Evolutionary conservation across 2,329 filamentous ascomycete species (phyloP), one percentile per base, ranked within the genome.

Genomic region (Talaromyces islandicus): DNA sequence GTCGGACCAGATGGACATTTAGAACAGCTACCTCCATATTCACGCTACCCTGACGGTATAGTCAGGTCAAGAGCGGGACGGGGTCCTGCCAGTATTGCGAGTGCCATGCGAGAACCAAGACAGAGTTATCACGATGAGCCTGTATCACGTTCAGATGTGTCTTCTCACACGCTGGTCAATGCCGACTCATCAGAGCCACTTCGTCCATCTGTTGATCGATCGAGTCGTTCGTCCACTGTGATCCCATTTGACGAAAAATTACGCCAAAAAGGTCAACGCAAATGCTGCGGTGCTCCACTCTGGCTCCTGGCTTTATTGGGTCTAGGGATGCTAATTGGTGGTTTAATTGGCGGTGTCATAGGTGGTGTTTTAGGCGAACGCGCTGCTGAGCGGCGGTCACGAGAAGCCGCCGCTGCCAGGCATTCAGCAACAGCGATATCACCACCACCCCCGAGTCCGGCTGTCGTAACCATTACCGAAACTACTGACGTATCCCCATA

Each of bases 1-100:
- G 88, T 97, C 56, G 92, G 92, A 1, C 90, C 89, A 0, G 86
- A 96, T 68, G 92, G 92, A 1, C 92, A 97, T 70, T 88, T 89
- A 1, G 93, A 97, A 74, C 91, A 96, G 72, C 78, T 97, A 19
- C 93, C 93, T 12, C 93, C 93, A 0, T 97, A 97, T 71, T 90
- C 91, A 14, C 83, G 91, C 71, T 97, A 95, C 73, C 91, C 92
- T 2, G 90, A 95, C 57, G 88, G 91, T 60, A 46, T 61, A 12
- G 79, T 87, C 76, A 74, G 83, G 70, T 70, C 83, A 73, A 80
- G 91, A 83, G 68, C 70, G 1, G 76, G 78, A 32, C 63, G 62
- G 29, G 62, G 69, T 53, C 52, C 77, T 79, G 6, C 78, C 80
- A 27, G 77, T 77, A 27, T 62, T 65, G 61, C 59, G 38, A 64